phyloP scores from a whole-genome alignment of 208 protist species.

The Histomonas meleagridis region DNA sequence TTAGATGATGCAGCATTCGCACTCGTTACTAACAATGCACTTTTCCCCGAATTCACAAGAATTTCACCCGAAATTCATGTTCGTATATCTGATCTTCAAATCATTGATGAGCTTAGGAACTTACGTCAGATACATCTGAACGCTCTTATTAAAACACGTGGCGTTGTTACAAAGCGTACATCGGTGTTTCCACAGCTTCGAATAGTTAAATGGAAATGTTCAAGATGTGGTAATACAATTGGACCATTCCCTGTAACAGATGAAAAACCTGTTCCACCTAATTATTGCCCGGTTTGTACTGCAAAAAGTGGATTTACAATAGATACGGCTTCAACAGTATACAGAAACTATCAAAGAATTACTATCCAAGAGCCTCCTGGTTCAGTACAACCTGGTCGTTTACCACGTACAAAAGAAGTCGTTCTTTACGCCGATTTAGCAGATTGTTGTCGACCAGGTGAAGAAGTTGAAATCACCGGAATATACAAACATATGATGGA shows the following conservation, averaged over 20 bases:
- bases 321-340: constrained; percentile 68
- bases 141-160: constrained; percentile 80
- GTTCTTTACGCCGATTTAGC: constrained; percentile 90
- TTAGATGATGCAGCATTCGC: not conserved
- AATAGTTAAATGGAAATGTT: constrained; percentile 82
- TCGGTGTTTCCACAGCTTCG: constrained; percentile 91
- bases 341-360: constrained; percentile 94
- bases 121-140: constrained; percentile 83
- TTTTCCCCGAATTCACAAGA: not conserved
- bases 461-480: constrained; percentile 73
- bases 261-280: constrained; percentile 56
- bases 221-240: constrained; percentile 62
- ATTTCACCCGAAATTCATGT: constrained; percentile 57
- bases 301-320: not conserved
- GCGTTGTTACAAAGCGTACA: constrained; percentile 90
- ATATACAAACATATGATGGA: constrained; percentile 65
- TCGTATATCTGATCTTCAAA: constrained; percentile 81
- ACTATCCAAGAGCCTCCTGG: constrained; percentile 87
- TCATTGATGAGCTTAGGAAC: constrained; percentile 84
- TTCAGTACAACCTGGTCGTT: constrained; percentile 80
- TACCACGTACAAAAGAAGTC: constrained; percentile 88
- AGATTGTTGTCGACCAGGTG: constrained; percentile 81
- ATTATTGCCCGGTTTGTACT: not conserved
- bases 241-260: constrained; percentile 62
- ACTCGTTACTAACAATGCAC: not conserved